Base-by-base conservation (phyloP, 257 asterid genomes). In the Pogostemon cablin region DNA sequence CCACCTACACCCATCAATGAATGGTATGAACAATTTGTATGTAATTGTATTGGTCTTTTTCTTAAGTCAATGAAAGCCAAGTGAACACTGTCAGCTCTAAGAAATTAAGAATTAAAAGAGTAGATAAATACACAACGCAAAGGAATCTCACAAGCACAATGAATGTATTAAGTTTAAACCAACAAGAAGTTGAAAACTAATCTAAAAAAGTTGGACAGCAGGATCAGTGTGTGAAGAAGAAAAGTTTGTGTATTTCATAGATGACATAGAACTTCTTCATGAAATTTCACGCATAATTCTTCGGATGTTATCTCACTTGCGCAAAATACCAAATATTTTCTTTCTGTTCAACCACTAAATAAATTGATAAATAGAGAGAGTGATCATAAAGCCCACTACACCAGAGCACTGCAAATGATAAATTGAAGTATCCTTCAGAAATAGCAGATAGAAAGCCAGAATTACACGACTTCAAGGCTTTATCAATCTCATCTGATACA, bases 171-270 rank as follows among this genome's bases (percentile, higher is more conserved):
- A 62, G 52, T 44, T 39, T 43, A 72, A 71, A 62, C 69, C 47
- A 72, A 25, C 68, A 49, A 37, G 49, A 58, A 58, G 5, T 9
- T 17, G 52, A 25, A 62, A 69, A 44, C 3, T 20, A 10, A 41
- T 54, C 20, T 67, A 59, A 12, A 15, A 11, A 34, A 37, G 52
- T 34, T 44, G 72, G 47, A 64, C 7, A 46, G 62, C 25, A 25
- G 44, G 37, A 65, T 54, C 60, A 62, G 72, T 53, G 53, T 34
- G 67, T 54, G 25, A 61, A 15, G 52, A 8, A 61, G 50, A 38
- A 68, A 55, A 53, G 37, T 59, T 52, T 17, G 44, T 55, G 48
- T 43, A 17, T 59, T 56, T 25, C 38, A 41, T 37, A 44, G 15
- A 76, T 11, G 62, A 56, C 20, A 3, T 47, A 70, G 17, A 57